Percentiles rank a stretch among this genome's conserved stretches.
These are phyloP conservation scores for Chloranthus sessilifolius DNA, from an alignment of 164 flowering plant species.

Conservation along the genomic window DNA sequence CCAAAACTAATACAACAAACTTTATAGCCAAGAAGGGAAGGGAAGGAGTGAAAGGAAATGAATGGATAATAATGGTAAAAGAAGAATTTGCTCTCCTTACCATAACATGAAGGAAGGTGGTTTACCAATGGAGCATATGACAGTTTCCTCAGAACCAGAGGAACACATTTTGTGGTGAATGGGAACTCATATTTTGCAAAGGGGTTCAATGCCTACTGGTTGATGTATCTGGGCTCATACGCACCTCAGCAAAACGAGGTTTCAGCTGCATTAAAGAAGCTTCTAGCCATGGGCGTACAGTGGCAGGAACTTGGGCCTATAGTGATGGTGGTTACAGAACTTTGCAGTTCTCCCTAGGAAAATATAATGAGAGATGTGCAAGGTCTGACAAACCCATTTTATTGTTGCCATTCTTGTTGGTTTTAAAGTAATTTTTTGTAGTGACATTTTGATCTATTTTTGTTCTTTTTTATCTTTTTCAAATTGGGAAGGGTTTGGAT, in stretches of 20 bases:
- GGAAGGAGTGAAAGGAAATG: too few relatives aligned
- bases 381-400: constrained; percentile 40
- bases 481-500: constrained; percentile 55
- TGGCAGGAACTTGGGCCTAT: constrained; percentile 93
- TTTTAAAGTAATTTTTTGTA: too few relatives aligned
- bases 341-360: constrained; percentile 64
- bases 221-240: constrained; percentile 68
- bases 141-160: constrained; percentile 51
- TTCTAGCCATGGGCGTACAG: constrained; percentile 51
- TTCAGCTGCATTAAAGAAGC: constrained; percentile 57
- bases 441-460: background rate
- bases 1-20: too few relatives aligned
- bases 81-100: too few relatives aligned
- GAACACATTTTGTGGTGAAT: constrained; percentile 51
- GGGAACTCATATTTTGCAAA: constrained; percentile 65
- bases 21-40: too few relatives aligned
- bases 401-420: background rate
- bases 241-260: constrained; percentile 60
- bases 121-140: constrained; percentile 36
- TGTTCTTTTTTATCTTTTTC: background rate
- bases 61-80: too few relatives aligned
- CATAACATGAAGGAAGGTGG: too few relatives aligned
- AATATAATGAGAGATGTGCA: constrained; percentile 62
- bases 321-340: constrained; percentile 76
- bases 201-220: constrained; percentile 91